phyloP scores from a whole-genome alignment of 2,329 filamentous ascomycete species.

The Aspergillus phoenicis region DNA sequence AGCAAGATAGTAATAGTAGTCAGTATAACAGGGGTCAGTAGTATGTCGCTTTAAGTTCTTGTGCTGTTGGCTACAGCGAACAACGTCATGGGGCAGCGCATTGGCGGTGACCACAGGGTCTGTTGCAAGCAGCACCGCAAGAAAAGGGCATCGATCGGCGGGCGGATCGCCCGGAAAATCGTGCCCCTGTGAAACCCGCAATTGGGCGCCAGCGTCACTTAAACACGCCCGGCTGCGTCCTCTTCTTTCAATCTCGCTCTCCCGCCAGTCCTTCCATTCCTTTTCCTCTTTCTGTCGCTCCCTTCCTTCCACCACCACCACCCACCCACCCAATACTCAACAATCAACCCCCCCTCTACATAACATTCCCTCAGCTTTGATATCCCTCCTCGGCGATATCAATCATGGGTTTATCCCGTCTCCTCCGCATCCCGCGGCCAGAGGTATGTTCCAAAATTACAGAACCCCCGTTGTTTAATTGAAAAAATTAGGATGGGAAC shows the following conservation, averaged over 20 bases:
- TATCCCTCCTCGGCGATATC: conserved; percentile 22
- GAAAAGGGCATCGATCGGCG: conserved; percentile 25
- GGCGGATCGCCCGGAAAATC: conserved; percentile 28
- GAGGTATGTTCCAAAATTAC: conserved; percentile 38
- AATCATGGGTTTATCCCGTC: conserved; percentile 45
- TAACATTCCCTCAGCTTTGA: conserved; percentile 4
- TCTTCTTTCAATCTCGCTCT: conserved; percentile 14
- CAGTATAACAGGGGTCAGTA: neutral
- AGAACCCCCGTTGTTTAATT: neutral
- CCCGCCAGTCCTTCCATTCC: conserved; percentile 18
- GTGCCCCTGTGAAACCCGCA: conserved; percentile 19
- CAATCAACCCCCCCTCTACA: neutral
- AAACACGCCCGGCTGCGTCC: conserved; percentile 8
- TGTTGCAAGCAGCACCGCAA: conserved; percentile 1
- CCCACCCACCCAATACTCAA: neutral
- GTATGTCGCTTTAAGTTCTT: neutral
- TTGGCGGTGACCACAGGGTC: conserved; percentile 2
- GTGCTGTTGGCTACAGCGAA: neutral
- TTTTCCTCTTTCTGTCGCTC: conserved; percentile 13
- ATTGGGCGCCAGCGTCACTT: conserved; percentile 15
- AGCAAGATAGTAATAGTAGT: neutral
- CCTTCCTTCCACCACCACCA: conserved; percentile 8
- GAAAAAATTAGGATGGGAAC: neutral
- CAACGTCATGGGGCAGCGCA: conserved; percentile 8
- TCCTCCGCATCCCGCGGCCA: conserved; percentile 54